A percentile compares a stretch with the other conserved stretches of the same genome.
Conservation (phyloP, 176 grass and related monocot species). For the Canna indica region DNA sequence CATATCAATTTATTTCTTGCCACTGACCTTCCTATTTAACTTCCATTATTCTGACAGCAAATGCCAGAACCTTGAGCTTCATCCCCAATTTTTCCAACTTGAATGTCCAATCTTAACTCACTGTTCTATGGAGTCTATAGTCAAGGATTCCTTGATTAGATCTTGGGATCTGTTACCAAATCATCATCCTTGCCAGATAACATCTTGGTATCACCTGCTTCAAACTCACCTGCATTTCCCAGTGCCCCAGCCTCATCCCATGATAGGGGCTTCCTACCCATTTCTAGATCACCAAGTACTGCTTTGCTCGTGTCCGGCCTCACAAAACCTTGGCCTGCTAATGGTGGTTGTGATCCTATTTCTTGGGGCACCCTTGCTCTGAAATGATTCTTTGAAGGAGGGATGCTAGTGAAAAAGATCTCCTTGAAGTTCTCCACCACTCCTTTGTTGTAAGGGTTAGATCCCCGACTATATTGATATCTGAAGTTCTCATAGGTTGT, state of each 20-base stretch:
- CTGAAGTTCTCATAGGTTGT: slow-evolving; percentile 26
- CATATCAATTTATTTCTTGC: not conserved
- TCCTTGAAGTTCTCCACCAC: slow-evolving; percentile 9
- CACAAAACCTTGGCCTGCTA: slow-evolving; percentile 10
- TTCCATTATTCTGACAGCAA: not conserved
- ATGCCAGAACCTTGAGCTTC: slow-evolving; percentile 2
- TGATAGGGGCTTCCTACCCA: slow-evolving; percentile 10
- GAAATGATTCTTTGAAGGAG: slow-evolving; percentile 15
- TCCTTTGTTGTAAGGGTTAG: slow-evolving; percentile 21
- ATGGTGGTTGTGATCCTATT: not conserved
- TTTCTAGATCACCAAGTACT: slow-evolving; percentile 12
- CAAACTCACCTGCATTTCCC: slow-evolving; percentile 3
- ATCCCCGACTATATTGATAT: slow-evolving; percentile 6
- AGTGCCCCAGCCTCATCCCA: slow-evolving; percentile 15
- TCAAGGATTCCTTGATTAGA: not conserved
- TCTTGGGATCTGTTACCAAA: not conserved
- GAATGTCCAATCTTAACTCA: not conserved
- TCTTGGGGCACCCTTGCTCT: slow-evolving; percentile 5
- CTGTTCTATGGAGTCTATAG: not conserved
- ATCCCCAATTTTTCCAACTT: slow-evolving; percentile 10
- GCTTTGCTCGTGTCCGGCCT: slow-evolving; percentile 16
- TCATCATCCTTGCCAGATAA: not conserved
- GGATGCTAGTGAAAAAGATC: slow-evolving; percentile 17
- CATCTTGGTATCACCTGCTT: not conserved
- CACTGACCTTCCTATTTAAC: not conserved